Evolutionary conservation across 371 early-diverging fungal species (phyloP).

Genomic region (Mortierella sp.): DNA sequence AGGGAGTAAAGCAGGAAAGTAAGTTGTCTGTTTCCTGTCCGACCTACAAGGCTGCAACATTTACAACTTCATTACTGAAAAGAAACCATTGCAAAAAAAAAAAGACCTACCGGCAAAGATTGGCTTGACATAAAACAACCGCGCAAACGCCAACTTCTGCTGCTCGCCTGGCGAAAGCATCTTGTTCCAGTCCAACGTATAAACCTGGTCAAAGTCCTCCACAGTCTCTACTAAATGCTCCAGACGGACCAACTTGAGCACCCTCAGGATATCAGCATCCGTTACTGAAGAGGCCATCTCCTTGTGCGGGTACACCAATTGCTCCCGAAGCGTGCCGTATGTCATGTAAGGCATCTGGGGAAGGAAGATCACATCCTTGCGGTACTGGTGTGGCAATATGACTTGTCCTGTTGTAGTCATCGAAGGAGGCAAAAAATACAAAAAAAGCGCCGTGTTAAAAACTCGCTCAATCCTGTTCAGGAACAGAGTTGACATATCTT

Average conservation of each 20-base stretch:
- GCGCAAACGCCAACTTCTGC: constrained; percentile 79
- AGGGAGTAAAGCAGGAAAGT: background rate
- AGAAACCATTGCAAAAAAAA: no score
- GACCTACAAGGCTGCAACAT: background rate
- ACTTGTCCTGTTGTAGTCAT: constrained; percentile 35
- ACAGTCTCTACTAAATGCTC: constrained; percentile 64
- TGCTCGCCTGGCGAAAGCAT: constrained; percentile 86
- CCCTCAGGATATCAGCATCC: constrained; percentile 62
- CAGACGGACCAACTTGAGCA: constrained; percentile 67
- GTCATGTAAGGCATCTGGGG: constrained; percentile 80
- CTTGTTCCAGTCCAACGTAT: constrained; percentile 74
- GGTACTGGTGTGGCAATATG: constrained; percentile 37
- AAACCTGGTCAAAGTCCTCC: constrained; percentile 64
- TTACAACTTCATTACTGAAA: background rate
- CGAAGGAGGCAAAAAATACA: background rate
- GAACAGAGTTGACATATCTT: background rate
- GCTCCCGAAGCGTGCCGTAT: constrained; percentile 80
- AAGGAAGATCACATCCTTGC: constrained; percentile 70
- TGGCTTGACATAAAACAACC: constrained; percentile 77
- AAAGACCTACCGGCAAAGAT: constrained; percentile 70
- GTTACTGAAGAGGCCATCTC: constrained; percentile 60
- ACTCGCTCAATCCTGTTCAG: no score
- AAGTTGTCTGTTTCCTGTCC: background rate
- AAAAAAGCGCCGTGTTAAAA: background rate
- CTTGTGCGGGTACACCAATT: constrained; percentile 69